Evolutionary conservation across 495 filamentous ascomycete species (phyloP).

Genomic region (Aspergillus conjunctus): DNA sequence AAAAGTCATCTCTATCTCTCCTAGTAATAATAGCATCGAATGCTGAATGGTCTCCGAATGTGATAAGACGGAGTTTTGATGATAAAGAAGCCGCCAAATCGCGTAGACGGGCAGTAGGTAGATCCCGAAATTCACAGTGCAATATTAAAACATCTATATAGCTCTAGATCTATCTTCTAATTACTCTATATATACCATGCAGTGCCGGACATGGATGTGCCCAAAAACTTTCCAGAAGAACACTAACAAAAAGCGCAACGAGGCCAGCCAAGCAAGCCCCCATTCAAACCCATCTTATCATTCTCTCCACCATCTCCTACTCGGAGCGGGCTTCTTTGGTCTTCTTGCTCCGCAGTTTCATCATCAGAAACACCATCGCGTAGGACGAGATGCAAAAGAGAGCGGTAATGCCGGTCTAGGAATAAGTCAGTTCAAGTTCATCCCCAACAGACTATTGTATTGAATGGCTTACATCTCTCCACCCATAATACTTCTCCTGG

Average conservation of each 20-base stretch:
- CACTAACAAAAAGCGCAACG: neutral
- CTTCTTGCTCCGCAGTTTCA: conserved; percentile 49
- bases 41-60: neutral
- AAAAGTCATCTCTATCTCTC: neutral
- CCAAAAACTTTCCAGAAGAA: neutral
- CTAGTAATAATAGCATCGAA: neutral
- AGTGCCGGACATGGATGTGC: too few relatives aligned
- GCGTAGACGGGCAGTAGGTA: too few relatives aligned
- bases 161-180: too few relatives aligned
- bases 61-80: neutral
- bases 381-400: conserved; percentile 47
- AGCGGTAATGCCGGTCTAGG: conserved; percentile 44
- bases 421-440: conserved; percentile 16
- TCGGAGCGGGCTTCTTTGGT: conserved; percentile 41
- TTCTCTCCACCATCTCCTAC: conserved; percentile 8
- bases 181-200: too few relatives aligned
- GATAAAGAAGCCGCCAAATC: too few relatives aligned
- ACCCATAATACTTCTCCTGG: conserved; percentile 42
- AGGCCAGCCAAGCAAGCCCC: neutral
- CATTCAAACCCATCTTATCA: too few relatives aligned
- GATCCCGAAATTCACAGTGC: too few relatives aligned
- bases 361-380: conserved; percentile 44
- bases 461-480: conserved; percentile 43
- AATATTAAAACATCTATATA: neutral
- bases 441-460: neutral